Evolutionary conservation across 2,329 filamentous ascomycete genomes (phyloP).

Genomic region (Exophiala sideris): DNA sequence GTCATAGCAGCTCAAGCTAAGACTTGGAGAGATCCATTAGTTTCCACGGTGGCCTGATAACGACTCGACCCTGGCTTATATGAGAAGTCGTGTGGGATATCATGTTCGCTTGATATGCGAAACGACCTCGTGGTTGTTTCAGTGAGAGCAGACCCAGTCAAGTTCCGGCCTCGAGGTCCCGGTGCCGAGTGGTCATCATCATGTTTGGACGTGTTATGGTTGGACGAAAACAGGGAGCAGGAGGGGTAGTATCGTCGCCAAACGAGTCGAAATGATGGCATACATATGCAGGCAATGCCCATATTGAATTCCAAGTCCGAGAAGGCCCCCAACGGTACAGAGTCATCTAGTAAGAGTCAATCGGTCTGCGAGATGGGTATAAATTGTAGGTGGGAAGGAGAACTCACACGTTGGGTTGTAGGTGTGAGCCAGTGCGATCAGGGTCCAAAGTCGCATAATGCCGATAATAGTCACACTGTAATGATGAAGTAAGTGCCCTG

Average conservation of each 20-base stretch:
- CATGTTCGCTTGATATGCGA: no score
- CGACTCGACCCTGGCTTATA: no score
- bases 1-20: no score
- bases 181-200: neutral
- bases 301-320: slow-evolving; percentile 43
- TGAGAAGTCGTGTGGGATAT: no score
- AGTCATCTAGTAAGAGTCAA: slow-evolving; percentile 34
- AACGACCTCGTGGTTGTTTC: no score
- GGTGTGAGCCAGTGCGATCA: slow-evolving; percentile 42
- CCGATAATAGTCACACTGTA: slow-evolving; percentile 43
- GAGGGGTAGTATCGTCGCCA: slow-evolving; percentile 26
- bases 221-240: slow-evolving; percentile 5
- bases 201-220: neutral
- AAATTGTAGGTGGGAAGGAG: neutral
- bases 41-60: no score
- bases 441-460: slow-evolving; percentile 42
- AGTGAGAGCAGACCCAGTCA: no score
- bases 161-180: no score
- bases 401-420: slow-evolving; percentile 35
- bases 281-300: slow-evolving; percentile 44
- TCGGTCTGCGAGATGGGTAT: neutral
- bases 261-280: slow-evolving; percentile 35
- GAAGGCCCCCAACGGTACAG: slow-evolving; percentile 40
- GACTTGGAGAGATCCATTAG: no score
- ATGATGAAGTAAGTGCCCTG: neutral